These are phyloP conservation scores for Cicer judaicum DNA, from an alignment of 306 rosid genomes.

Conservation along the genomic window DNA sequence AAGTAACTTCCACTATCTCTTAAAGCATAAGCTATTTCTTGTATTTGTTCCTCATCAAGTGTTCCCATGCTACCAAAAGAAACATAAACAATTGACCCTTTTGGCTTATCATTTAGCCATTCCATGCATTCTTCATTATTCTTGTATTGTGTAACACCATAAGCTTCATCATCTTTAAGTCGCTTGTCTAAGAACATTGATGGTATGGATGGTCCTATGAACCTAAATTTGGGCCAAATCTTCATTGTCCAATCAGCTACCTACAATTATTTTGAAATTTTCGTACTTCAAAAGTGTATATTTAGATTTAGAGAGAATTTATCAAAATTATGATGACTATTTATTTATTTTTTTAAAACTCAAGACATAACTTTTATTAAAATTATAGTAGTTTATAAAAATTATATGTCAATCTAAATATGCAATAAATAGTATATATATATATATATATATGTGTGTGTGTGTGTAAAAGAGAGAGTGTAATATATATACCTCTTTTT, in stretches of 20 bases:
- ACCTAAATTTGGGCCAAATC: slow-evolving; percentile 33
- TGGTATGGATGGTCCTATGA: slow-evolving; percentile 43
- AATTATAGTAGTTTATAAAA: no score
- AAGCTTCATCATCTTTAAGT: slow-evolving; percentile 35
- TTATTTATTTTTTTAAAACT: no score
- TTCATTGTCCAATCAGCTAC: slow-evolving; percentile 31
- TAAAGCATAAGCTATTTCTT: slow-evolving; percentile 16
- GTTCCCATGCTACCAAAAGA: slow-evolving; percentile 1
- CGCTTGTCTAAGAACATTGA: slow-evolving; percentile 5
- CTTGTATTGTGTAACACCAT: neutral
- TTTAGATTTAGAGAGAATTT: no score
- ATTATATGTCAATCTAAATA: no score
- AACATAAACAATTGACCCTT: slow-evolving; percentile 24
- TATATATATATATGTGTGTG: no score
- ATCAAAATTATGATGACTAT: no score
- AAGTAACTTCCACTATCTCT: slow-evolving; percentile 1
- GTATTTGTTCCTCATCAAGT: slow-evolving; percentile 3
- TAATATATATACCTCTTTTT: slow-evolving; percentile 10
- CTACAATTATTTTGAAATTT: slow-evolving; percentile 5
- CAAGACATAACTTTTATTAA: no score
- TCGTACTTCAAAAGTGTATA: no score
- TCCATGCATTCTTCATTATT: slow-evolving; percentile 1
- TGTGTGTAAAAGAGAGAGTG: no score
- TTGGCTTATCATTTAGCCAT: slow-evolving; percentile 34
- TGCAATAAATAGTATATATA: no score